A percentile compares a stretch with the other conserved stretches of the same genome.
These are phyloP conservation scores for Tolypocladium amazonense DNA, from an alignment of 2,329 filamentous ascomycete genomes.

Conservation along the genomic window DNA sequence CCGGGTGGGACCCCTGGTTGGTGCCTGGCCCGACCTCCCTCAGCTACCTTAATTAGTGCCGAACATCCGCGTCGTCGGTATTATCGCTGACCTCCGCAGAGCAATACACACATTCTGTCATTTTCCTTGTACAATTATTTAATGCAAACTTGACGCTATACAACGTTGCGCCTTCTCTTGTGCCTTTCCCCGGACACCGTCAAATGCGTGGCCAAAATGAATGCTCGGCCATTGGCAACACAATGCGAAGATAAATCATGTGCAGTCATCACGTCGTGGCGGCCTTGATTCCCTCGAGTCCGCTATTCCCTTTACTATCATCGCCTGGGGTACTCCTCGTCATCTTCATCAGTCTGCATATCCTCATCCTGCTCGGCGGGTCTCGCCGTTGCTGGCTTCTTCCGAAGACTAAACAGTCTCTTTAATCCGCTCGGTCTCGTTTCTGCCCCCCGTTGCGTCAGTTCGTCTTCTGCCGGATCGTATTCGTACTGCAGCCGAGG, in stretches of 20 bases:
- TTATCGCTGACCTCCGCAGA: too few relatives aligned
- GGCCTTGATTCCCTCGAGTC: neutral
- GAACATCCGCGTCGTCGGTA: too few relatives aligned
- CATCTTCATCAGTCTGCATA: slow-evolving; percentile 15
- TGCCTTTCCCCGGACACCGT: neutral
- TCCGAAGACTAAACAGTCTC: slow-evolving; percentile 33
- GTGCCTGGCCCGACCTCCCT: neutral
- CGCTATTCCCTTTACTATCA: neutral
- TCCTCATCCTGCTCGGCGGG: slow-evolving; percentile 10
- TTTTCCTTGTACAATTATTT: neutral
- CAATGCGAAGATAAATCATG: neutral
- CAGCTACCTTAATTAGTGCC: neutral
- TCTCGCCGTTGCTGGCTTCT: slow-evolving; percentile 17
- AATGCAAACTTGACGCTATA: neutral
- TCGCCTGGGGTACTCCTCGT: slow-evolving; percentile 9
- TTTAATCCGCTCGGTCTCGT: slow-evolving; percentile 28
- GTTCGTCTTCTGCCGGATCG: slow-evolving; percentile 27
- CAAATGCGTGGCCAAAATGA: neutral
- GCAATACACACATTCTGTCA: neutral
- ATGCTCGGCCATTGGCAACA: neutral
- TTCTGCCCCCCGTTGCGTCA: slow-evolving; percentile 10
- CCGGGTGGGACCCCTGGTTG: neutral
- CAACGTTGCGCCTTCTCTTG: neutral
- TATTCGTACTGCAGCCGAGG: slow-evolving; percentile 61
- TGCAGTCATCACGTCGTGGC: neutral